Evolutionary conservation across 106 monocot species (phyloP).

Genomic region (Phalaenopsis aphrodite): DNA sequence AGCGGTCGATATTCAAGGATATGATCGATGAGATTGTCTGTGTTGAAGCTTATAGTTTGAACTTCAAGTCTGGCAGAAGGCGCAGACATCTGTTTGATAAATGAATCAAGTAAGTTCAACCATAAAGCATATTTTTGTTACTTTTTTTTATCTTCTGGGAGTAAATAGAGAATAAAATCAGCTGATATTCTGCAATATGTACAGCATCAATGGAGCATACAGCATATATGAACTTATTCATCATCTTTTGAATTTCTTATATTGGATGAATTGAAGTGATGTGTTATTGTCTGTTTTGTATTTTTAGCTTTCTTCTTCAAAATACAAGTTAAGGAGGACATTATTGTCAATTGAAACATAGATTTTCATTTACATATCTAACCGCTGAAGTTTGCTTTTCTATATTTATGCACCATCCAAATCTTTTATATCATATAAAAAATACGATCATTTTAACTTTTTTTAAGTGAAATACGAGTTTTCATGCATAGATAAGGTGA

Average conservation of each 20-base stretch:
- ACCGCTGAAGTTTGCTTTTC: no score
- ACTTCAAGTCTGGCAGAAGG: conserved; percentile 9
- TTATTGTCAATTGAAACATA: no score
- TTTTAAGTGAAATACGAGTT: no score
- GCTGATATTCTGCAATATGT: not conserved
- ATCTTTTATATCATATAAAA: no score
- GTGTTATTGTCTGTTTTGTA: not conserved
- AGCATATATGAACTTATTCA: not conserved
- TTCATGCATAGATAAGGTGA: no score
- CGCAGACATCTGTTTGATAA: conserved; percentile 30
- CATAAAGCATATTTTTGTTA: not conserved
- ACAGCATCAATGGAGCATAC: conserved; percentile 8
- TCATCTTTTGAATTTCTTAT: not conserved
- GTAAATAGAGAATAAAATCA: not conserved
- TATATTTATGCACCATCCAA: no score
- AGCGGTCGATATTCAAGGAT: conserved; percentile 54
- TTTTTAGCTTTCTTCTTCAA: not conserved
- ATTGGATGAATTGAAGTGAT: not conserved
- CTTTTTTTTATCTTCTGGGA: not conserved
- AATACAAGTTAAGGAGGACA: no score
- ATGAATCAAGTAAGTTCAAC: not conserved
- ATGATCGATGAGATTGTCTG: conserved; percentile 35
- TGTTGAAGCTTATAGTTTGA: conserved; percentile 11
- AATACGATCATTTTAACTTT: no score
- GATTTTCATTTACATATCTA: no score